Evolutionary conservation across 805 yeast genomes (phyloP).

Genomic region (Candida schatavii): DNA sequence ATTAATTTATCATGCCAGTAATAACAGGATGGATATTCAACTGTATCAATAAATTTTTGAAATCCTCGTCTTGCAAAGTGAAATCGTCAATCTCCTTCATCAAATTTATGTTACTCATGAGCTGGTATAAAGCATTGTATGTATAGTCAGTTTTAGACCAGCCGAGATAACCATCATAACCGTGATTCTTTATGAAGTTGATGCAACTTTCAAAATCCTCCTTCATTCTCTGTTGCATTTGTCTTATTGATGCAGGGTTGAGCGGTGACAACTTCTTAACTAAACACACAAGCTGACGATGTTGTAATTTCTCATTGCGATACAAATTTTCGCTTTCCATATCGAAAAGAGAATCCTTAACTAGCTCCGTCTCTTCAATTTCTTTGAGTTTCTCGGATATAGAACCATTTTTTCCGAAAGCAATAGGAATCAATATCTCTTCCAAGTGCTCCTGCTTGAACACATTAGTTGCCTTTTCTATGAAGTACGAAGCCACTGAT

Average conservation of each 20-base stretch:
- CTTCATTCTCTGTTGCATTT: background rate
- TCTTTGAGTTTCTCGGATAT: constrained; percentile 12
- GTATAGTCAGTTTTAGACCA: constrained; percentile 13
- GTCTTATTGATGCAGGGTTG: background rate
- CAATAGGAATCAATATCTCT: background rate
- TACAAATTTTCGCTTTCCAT: constrained; percentile 68
- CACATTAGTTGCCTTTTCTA: background rate
- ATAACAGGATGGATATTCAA: background rate
- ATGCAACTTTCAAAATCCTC: constrained; percentile 2
- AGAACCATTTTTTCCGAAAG: constrained; percentile 13
- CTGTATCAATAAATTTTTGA: background rate
- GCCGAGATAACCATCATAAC: constrained; percentile 13
- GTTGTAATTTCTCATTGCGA: constrained; percentile 42
- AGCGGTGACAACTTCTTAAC: background rate
- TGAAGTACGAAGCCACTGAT: background rate
- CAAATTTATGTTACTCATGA: constrained; percentile 3
- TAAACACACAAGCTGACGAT: constrained; percentile 2
- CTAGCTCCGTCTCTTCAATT: constrained; percentile 1
- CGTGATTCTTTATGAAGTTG: constrained; percentile 3
- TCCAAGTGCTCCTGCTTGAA: background rate
- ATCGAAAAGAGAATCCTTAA: constrained; percentile 49
- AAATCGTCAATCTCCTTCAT: background rate
- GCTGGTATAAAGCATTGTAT: constrained; percentile 8
- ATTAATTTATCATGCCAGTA: background rate
- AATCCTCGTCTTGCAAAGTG: background rate